Conservation (phyloP, 164 flowering plant species). For the Chimonanthus praecox region DNA sequence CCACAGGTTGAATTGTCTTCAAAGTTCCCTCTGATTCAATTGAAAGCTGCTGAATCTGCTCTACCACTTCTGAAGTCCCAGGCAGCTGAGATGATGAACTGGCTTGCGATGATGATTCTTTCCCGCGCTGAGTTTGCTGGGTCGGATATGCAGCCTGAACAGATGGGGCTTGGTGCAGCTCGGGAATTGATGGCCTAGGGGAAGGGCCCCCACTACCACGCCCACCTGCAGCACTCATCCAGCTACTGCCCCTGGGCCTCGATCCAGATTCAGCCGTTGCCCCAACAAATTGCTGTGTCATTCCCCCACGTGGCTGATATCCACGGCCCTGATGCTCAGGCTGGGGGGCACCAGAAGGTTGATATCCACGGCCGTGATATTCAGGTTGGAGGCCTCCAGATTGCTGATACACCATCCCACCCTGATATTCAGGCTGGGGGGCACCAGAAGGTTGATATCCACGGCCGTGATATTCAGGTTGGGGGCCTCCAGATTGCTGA, state of each 20-base stretch:
- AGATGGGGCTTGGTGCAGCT: constrained; percentile 80
- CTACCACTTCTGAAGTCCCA: constrained; percentile 14
- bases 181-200: constrained; percentile 50
- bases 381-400: constrained; percentile 13
- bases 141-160: constrained; percentile 31
- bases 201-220: constrained; percentile 35
- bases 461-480: constrained; percentile 32
- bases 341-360: neutral
- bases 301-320: constrained; percentile 22
- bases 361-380: constrained; percentile 28
- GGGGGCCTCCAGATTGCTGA: constrained; percentile 15
- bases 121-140: constrained; percentile 27
- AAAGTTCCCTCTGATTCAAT: constrained; percentile 1
- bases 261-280: constrained; percentile 15
- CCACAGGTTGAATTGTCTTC: constrained; percentile 26
- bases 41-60: constrained; percentile 36
- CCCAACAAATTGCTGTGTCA: neutral
- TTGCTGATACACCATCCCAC: constrained; percentile 39
- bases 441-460: constrained; percentile 14
- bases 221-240: constrained; percentile 29
- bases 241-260: constrained; percentile 23
- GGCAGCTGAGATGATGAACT: constrained; percentile 26
- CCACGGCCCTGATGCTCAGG: constrained; percentile 18
- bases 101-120: constrained; percentile 27
- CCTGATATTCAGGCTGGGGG: constrained; percentile 24